Evolutionary conservation across 139 green algal genomes (phyloP), one percentile per base, ranked within the genome.

Genomic region (Coccomyxa sp.): DNA sequence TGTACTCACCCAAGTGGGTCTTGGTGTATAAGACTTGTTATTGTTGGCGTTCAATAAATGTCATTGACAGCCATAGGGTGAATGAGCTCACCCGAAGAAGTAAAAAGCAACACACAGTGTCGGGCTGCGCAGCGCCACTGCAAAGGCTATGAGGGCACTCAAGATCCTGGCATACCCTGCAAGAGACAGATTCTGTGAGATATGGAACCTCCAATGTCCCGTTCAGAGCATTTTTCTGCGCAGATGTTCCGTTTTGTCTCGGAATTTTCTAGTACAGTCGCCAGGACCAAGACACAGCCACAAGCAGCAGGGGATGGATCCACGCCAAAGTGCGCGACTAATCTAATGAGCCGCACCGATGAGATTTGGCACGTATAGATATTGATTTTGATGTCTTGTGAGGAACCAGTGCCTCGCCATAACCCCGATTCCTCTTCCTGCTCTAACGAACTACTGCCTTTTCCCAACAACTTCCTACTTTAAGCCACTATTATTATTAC

Each of bases 331-430:
- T 30, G 31, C 12, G 13, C 58, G 3, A n/a, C 0, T 1, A 17
- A 31, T 0, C 74, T 68, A 9, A 67, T 21, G 18, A 77, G 25
- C 10, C 84, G 13, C 79, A 95, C 95, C 95, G 79, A 98, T 98
- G 0, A 98, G 82, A 83, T 98, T 98, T 13, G 95, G 95, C 1
- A 98, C 86, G 79, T 96, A 98, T 0, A 96, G 0, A 30, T 88
- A 91, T 0, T 96, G 86, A 66, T 94, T 92, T 11, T 76, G 74
- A 77, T 98, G 95, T 0, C 94, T 81, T 0, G 18, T 81, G 27
- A 95, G 93, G 81, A 96, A 96, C 1, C 86, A 59, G 15, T 82
- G 27, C 9, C 58, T 16, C 7, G 18, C n/a, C 57, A 75, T 59
- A 7, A 25, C 59, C 60, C 71, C 59, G 12, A 32, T n/a, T 60